These are phyloP conservation scores for Tranzscheliella williamsii DNA, from an alignment of 1,284 basidiomycete species.

Conservation along the genomic window DNA sequence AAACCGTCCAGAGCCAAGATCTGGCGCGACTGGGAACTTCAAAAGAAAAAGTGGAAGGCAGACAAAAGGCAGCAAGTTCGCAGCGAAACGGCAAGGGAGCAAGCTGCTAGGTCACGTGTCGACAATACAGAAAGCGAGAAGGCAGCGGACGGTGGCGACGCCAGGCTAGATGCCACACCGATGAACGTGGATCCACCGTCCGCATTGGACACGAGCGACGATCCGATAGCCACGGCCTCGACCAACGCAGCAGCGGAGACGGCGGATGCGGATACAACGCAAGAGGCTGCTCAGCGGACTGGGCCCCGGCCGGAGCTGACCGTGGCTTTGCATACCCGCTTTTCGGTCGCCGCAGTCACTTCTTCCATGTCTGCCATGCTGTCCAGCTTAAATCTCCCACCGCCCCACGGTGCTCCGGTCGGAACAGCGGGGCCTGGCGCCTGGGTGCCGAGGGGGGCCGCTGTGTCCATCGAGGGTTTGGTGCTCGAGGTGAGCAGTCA, in stretches of 20 bases:
- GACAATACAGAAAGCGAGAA: not conserved
- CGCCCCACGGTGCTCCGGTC: conserved; percentile 43
- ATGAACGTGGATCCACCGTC: conserved; percentile 24
- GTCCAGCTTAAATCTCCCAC: conserved; percentile 35
- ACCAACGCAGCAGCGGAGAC: too few species aligned
- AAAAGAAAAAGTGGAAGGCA: conserved; percentile 29
- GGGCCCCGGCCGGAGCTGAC: conserved; percentile 15
- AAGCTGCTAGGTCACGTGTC: not conserved
- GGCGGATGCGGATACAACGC: not conserved
- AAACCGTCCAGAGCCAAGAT: conserved; percentile 29
- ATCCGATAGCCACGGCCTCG: too few species aligned
- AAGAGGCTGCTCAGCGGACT: not conserved
- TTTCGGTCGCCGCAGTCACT: conserved; percentile 26
- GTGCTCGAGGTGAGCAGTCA: conserved; percentile 39
- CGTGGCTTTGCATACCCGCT: conserved; percentile 32
- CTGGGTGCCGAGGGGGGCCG: conserved; percentile 47
- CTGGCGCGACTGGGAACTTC: conserved; percentile 35
- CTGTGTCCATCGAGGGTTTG: conserved; percentile 43
- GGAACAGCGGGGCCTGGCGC: conserved; percentile 51
- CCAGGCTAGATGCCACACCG: not conserved
- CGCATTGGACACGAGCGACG: not conserved
- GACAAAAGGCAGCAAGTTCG: conserved; percentile 5
- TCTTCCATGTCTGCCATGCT: conserved; percentile 37
- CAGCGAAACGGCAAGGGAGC: not conserved
- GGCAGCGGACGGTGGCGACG: not conserved